Conservation (phyloP, 2,329 filamentous ascomycete genomes). For the Colletotrichum plurivorum region DNA sequence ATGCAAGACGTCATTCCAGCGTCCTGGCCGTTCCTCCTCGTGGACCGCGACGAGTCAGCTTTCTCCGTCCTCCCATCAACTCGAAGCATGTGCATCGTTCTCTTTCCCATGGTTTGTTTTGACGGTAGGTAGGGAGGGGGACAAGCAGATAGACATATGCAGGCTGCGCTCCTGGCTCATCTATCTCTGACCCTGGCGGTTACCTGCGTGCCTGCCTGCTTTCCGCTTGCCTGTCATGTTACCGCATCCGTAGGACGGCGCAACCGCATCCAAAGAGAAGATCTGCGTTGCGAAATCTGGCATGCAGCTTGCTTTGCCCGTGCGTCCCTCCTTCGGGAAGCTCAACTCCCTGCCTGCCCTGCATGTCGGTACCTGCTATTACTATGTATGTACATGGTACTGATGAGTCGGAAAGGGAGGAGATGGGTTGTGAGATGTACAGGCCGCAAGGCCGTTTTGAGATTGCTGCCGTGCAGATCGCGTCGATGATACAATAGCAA, state of each 20-base stretch:
- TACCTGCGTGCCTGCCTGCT: background rate
- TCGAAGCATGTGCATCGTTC: background rate
- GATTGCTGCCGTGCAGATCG: background rate
- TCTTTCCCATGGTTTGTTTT: background rate
- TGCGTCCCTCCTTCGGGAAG: background rate
- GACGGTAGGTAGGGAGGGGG: background rate
- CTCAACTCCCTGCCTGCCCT: background rate
- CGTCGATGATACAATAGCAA: constrained; percentile 28
- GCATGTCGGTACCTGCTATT: background rate
- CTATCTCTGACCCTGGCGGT: background rate
- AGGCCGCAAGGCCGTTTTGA: no score
- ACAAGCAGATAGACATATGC: background rate
- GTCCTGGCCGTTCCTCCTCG: background rate
- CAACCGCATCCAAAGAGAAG: background rate
- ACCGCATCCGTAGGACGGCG: background rate
- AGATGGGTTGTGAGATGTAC: no score
- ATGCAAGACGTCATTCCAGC: background rate
- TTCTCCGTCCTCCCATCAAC: background rate
- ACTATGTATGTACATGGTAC: no score
- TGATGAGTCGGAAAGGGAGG: no score
- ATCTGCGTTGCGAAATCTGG: constrained; percentile 4
- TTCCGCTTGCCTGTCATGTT: no score
- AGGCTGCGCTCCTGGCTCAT: background rate
- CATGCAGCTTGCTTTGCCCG: constrained; percentile 10
- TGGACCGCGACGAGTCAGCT: constrained; percentile 5